Conservation (phyloP, 208 protist genomes). For the Novymonas esmeraldas region DNA sequence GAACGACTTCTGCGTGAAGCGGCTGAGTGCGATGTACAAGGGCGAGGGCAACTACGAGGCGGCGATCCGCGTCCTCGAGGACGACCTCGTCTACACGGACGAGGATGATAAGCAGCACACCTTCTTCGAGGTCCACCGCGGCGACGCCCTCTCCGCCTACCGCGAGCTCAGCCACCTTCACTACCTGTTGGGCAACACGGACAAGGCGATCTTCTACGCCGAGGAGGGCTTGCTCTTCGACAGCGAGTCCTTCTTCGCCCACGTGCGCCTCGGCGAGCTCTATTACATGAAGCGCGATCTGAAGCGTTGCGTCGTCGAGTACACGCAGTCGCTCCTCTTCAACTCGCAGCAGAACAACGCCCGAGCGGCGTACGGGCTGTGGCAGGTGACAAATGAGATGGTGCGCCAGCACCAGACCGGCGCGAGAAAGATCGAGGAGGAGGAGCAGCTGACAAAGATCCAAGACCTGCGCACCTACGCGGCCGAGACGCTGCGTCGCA, state of each 20-base stretch:
- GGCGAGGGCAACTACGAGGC: constrained; percentile 67
- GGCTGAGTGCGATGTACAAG: constrained; percentile 74
- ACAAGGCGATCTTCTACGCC: constrained; percentile 68
- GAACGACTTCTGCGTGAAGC: constrained; percentile 70
- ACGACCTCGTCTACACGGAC: constrained; percentile 67
- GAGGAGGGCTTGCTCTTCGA: constrained; percentile 71
- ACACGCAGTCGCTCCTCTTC: constrained; percentile 78
- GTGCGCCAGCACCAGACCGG: constrained; percentile 46
- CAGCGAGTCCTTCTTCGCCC: constrained; percentile 52
- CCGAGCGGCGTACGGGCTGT: constrained; percentile 76
- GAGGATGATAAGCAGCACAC: constrained; percentile 67
- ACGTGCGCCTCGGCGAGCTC: constrained; percentile 76
- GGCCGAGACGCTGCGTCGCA: constrained; percentile 60
- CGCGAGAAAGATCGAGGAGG: constrained; percentile 29
- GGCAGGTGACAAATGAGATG: constrained; percentile 61
- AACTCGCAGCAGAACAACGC: constrained; percentile 79
- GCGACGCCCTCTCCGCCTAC: constrained; percentile 41
- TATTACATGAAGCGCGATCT: constrained; percentile 72
- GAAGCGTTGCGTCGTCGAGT: constrained; percentile 53
- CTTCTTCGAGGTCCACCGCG: constrained; percentile 72
- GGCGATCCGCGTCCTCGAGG: constrained; percentile 75
- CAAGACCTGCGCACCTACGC: constrained; percentile 63
- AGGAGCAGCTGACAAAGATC: constrained; percentile 44
- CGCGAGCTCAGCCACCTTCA: constrained; percentile 75
- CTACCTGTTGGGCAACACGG: constrained; percentile 58